Conservation (phyloP, 129 eudicot genomes). For the Silybum marianum region DNA sequence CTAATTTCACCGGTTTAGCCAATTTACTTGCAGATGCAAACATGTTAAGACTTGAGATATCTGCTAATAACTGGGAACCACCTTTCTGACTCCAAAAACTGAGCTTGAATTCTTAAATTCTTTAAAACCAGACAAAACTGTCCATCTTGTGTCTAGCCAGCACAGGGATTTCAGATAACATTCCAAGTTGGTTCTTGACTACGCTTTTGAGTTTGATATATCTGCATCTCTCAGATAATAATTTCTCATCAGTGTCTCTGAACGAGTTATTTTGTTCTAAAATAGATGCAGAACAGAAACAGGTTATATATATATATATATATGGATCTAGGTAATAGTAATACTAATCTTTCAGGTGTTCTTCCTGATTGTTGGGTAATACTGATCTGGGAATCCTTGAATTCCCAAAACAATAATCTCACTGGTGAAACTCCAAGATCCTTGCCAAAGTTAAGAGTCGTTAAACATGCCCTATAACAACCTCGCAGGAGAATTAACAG, state of each 20-base stretch:
- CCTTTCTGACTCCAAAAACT: too few species aligned
- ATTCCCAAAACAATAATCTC: constrained; percentile 31
- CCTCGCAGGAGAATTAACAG: constrained; percentile 29
- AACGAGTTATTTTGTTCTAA: too few species aligned
- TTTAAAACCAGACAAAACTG: constrained; percentile 29
- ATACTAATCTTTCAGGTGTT: constrained; percentile 35
- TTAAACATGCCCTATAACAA: constrained; percentile 31
- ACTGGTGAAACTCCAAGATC: constrained; percentile 28
- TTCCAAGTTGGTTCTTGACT: too few species aligned
- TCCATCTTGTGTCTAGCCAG: constrained; percentile 21
- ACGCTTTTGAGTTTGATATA: too few species aligned
- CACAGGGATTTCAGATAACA: constrained; percentile 30
- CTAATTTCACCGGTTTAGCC: too few species aligned
- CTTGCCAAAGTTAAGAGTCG: constrained; percentile 21
- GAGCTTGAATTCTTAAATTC: constrained; percentile 21
- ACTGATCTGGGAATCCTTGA: constrained; percentile 7
- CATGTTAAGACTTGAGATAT: constrained; percentile 27
- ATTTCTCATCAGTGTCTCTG: too few species aligned
- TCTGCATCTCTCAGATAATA: too few species aligned
- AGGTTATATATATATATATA: background rate
- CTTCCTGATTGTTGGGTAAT: too few species aligned
- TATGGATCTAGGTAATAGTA: constrained; percentile 33
- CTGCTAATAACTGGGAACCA: constrained; percentile 32
- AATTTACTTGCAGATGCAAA: constrained; percentile 30
- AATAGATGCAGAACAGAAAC: constrained; percentile 15